Base-by-base conservation (phyloP, 768 basidiomycete species). In the Vararia minispora region DNA sequence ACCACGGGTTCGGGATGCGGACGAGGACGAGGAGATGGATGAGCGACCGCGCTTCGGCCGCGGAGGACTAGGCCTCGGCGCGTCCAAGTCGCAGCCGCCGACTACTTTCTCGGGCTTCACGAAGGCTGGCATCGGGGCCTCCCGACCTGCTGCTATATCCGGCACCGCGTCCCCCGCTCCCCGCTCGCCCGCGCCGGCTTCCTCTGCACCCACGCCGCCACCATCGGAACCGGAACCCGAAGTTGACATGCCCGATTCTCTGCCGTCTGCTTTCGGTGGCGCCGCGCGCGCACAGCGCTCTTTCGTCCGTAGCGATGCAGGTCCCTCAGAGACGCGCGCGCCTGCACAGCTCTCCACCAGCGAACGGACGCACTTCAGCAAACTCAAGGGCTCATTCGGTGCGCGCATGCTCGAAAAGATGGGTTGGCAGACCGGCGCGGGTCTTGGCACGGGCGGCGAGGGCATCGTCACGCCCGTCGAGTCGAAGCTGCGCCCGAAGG, bases 361-460 rank as follows among this genome's bases (percentile, higher is more conserved):
- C 13, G 92, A 98, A 50, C 64, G 68, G 41, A 65, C 68, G n/a
- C 92, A 97, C 54, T 94, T 99, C 57, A 68, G 62, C 45, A 86
- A 83, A 49, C 67, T 98, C 10, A 66, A 72, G 28, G 71, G 75
- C 12, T 68, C 82, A 0, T 79, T 89, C 44, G 94, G 91, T 48
- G 85, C 92, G 14, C 79, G 80, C 40, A 76, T 98, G 74, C 73
- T 99, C 17, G 74, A 74, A 22, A 98, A 92, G 64, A 91, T 92
- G 82, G 95, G 95, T 6, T 99, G 95, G 94, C 67, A 79, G 53
- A 63, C 79, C 0, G 94, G 80, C 3, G 68, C 68, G 3, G 90
- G 91, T 48, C 68, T 94, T 7, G 90, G 90, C 44, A 58, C 69
- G 1, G 60, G 62, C 2, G 80, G 81, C 1, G 76, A 81, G 48